phyloP scores from a whole-genome alignment of 148 eudicot genomes.

The Arbutus unedo region DNA sequence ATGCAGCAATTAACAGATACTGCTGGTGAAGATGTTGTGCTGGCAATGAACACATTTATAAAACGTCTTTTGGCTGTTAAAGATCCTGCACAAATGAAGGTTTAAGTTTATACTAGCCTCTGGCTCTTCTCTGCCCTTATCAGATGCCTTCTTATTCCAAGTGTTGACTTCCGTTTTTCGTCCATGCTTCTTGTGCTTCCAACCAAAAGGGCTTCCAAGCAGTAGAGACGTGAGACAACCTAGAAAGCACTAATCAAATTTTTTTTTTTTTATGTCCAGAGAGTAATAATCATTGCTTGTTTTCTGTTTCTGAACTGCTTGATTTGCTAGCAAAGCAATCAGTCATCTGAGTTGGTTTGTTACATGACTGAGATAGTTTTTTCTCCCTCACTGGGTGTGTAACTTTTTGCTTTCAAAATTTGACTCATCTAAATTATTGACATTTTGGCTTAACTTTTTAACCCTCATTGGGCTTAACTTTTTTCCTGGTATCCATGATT shows the following conservation, averaged over 20 bases:
- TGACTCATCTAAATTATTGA: background rate
- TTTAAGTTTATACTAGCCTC: constrained; percentile 7
- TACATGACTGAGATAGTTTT: background rate
- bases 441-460: background rate
- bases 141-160: background rate
- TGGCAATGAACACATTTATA: constrained; percentile 85
- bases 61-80: constrained; percentile 74
- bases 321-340: background rate
- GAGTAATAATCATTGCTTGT: background rate
- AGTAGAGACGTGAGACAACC: background rate
- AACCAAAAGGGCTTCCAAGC: background rate
- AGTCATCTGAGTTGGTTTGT: background rate
- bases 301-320: background rate
- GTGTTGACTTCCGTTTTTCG: background rate
- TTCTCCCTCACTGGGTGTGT: background rate
- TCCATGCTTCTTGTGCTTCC: background rate
- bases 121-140: background rate
- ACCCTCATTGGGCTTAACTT: background rate
- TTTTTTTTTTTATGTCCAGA: background rate
- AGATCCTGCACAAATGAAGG: constrained; percentile 90
- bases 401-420: background rate
- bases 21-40: constrained; percentile 81
- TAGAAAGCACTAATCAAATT: background rate
- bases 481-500: constrained; percentile 13
- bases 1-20: constrained; percentile 74